Percentiles rank a stretch among this genome's conserved stretches.
Evolutionary conservation across 2,329 filamentous ascomycete species (phyloP).

Genomic region (Monosporascus cannonballus): DNA sequence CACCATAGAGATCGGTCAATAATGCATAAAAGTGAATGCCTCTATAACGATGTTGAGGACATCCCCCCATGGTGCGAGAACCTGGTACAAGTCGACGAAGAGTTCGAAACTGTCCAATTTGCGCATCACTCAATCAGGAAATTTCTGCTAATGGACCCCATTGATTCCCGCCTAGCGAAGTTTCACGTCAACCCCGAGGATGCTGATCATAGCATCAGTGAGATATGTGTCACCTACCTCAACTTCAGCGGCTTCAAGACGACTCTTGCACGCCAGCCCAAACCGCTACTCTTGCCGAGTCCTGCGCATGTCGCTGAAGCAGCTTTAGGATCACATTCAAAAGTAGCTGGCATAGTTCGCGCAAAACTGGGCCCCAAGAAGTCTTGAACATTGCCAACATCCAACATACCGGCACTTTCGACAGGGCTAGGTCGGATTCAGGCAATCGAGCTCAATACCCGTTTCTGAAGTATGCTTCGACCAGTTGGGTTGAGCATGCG

Average conservation of each 20-base stretch:
- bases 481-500: slow-evolving; percentile 8
- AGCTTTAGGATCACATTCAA: not conserved
- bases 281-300: not conserved
- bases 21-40: slow-evolving; percentile 15
- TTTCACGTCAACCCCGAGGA: slow-evolving; percentile 21
- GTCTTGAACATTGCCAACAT: not conserved
- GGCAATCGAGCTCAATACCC: not conserved
- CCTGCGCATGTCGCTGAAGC: not conserved
- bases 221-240: slow-evolving; percentile 34
- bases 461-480: slow-evolving; percentile 9
- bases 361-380: not conserved
- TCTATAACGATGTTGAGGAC: slow-evolving; percentile 20
- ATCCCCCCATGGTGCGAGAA: slow-evolving; percentile 11
- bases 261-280: slow-evolving; percentile 26
- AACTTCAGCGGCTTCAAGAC: slow-evolving; percentile 33
- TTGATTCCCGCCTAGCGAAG: not conserved
- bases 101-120: slow-evolving; percentile 10
- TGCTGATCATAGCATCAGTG: slow-evolving; percentile 24
- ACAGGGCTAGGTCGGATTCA: too few species aligned
- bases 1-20: slow-evolving; percentile 26
- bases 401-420: not conserved
- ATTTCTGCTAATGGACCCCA: slow-evolving; percentile 14
- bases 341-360: not conserved
- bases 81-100: slow-evolving; percentile 13
- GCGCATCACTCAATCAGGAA: slow-evolving; percentile 21